Evolutionary conservation across 2,329 filamentous ascomycete species (phyloP).

Genomic region (Sporothrix curviconia): DNA sequence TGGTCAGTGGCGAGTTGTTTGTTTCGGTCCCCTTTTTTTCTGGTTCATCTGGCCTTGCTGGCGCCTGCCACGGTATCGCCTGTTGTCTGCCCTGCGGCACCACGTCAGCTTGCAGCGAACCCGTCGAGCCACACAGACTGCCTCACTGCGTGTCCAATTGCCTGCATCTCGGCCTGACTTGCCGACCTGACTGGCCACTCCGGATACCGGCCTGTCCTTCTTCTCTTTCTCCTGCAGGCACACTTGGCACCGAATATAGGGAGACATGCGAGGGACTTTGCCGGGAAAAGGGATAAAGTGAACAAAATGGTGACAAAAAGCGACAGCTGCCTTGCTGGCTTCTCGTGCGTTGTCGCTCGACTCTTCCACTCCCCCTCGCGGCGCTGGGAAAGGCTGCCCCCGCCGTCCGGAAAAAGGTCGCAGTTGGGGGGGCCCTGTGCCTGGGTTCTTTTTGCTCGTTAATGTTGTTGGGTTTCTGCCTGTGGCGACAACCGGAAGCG

Average conservation of each 20-base stretch:
- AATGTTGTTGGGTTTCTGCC: background rate
- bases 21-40: background rate
- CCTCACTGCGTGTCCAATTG: no score
- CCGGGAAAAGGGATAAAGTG: slow-evolving; percentile 4
- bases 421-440: background rate
- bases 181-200: background rate
- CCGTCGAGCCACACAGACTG: background rate
- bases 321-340: no score
- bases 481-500: background rate
- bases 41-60: background rate
- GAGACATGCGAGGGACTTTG: slow-evolving; percentile 2
- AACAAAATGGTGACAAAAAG: background rate
- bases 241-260: background rate
- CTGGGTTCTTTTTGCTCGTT: background rate
- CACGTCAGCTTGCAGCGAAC: slow-evolving; percentile 9
- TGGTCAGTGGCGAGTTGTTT: background rate
- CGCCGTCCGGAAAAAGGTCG: background rate
- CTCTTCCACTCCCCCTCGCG: background rate
- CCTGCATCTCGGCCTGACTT: background rate
- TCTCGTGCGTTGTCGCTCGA: slow-evolving; percentile 5
- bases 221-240: no score
- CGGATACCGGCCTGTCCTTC: no score
- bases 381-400: no score
- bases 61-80: no score
- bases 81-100: background rate